Percentiles rank a stretch among this genome's conserved stretches.
These are phyloP conservation scores for Circinella umbellata DNA, from an alignment of 371 early-diverging fungal species.

Conservation along the genomic window DNA sequence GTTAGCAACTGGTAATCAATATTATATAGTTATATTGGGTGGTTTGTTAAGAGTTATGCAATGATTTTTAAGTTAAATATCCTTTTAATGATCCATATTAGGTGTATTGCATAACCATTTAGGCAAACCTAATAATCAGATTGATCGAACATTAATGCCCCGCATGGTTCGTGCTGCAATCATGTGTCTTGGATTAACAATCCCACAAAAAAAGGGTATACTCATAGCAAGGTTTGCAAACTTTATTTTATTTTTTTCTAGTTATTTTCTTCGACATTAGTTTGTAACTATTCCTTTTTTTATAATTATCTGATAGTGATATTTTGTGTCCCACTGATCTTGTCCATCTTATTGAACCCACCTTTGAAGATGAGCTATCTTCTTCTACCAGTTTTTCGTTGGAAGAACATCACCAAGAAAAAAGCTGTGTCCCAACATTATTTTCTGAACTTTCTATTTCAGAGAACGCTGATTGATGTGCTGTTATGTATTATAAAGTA, in stretches of 20 bases:
- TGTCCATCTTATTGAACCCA: neutral
- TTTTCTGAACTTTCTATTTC: too few species aligned
- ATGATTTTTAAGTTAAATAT: neutral
- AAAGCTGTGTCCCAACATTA: too few species aligned
- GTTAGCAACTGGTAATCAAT: constrained; percentile 27
- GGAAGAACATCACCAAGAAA: too few species aligned
- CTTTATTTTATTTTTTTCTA: neutral
- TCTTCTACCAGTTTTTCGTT: neutral
- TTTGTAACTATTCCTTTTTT: neutral
- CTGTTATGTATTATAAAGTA: too few species aligned
- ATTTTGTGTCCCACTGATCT: neutral
- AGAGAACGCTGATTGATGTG: too few species aligned
- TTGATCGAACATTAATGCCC: constrained; percentile 48
- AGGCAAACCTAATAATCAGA: constrained; percentile 42
- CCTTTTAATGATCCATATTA: constrained; percentile 12
- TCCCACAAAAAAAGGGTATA: constrained; percentile 60
- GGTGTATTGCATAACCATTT: constrained; percentile 55
- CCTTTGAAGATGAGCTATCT: neutral
- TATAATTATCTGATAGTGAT: neutral
- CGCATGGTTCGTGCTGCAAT: constrained; percentile 63
- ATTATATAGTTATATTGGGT: neutral
- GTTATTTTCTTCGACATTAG: neutral
- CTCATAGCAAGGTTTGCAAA: constrained; percentile 25
- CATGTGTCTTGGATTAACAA: constrained; percentile 65
- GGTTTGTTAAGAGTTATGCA: too few species aligned